Conservation (phyloP, 129 eudicot species). For the Cynara cardunculus region DNA sequence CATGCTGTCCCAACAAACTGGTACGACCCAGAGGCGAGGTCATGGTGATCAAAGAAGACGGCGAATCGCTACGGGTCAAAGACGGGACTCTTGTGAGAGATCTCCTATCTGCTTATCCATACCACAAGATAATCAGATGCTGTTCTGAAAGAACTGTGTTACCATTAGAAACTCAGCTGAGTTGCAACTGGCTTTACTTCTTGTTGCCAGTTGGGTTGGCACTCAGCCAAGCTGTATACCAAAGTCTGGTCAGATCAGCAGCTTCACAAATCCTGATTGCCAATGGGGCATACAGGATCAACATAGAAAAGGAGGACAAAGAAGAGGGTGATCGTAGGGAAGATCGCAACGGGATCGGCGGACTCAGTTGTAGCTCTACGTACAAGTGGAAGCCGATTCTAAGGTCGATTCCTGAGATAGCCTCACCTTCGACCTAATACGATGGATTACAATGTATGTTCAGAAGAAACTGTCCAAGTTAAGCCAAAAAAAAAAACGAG, state of each 20-base stretch:
- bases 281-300: not conserved
- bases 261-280: conserved; percentile 12
- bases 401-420: conserved; percentile 36
- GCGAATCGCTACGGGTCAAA: conserved; percentile 29
- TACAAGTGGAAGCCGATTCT: conserved; percentile 37
- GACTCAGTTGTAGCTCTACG: conserved; percentile 3
- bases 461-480: not conserved
- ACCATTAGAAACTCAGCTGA: conserved; percentile 17
- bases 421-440: conserved; percentile 26
- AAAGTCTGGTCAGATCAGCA: conserved; percentile 18
- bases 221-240: conserved; percentile 24
- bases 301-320: not conserved
- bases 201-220: conserved; percentile 38
- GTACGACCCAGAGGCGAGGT: conserved; percentile 21
- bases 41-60: conserved; percentile 36
- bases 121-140: conserved; percentile 31
- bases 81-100: conserved; percentile 33
- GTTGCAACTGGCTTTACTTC: conserved; percentile 39
- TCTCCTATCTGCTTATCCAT: conserved; percentile 20
- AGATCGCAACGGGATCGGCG: not conserved
- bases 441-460: not conserved
- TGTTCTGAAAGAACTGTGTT: conserved; percentile 22
- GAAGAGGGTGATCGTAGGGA: not conserved
- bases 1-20: conserved; percentile 28
- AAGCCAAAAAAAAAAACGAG: not conserved